Percentiles rank a stretch among this genome's conserved stretches.
Evolutionary conservation across 2,329 filamentous ascomycete genomes (phyloP).

Genomic region (Aspergillus ustus): DNA sequence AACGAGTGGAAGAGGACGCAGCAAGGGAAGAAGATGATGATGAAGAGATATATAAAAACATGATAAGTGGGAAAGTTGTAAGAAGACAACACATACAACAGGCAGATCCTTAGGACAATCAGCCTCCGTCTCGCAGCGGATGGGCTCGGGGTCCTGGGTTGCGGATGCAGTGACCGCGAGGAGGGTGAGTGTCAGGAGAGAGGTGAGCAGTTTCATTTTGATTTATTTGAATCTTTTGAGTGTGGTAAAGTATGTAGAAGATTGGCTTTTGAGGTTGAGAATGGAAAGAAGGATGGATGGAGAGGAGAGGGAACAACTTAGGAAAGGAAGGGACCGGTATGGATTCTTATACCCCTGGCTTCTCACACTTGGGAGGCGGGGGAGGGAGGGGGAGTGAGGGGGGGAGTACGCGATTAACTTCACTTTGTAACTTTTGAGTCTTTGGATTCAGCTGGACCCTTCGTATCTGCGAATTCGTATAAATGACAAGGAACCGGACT

Average conservation of each 20-base stretch:
- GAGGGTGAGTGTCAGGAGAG: not conserved
- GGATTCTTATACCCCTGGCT: not conserved
- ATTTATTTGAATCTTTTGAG: not conserved
- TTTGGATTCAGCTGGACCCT: not conserved
- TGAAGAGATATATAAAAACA: no score
- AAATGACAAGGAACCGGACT: not conserved
- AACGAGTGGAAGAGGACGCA: not conserved
- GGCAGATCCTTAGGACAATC: constrained; percentile 5
- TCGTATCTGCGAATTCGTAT: not conserved
- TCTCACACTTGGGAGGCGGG: not conserved
- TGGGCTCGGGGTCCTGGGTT: not conserved
- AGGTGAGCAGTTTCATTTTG: not conserved
- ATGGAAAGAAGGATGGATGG: not conserved
- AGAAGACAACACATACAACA: constrained; percentile 1
- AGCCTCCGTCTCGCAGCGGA: constrained; percentile 1
- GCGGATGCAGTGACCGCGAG: constrained; percentile 1
- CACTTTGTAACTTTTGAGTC: not conserved
- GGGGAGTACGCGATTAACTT: not conserved
- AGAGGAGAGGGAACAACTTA: no score
- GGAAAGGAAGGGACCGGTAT: not conserved
- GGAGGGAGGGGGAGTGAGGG: no score
- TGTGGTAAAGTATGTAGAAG: not conserved
- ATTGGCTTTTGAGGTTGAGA: not conserved
- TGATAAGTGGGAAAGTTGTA: no score
- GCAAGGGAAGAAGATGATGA: no score